Evolutionary conservation across 257 asterid species (phyloP), one percentile per base, ranked within the genome.

Genomic region (Solanum arcanum): DNA sequence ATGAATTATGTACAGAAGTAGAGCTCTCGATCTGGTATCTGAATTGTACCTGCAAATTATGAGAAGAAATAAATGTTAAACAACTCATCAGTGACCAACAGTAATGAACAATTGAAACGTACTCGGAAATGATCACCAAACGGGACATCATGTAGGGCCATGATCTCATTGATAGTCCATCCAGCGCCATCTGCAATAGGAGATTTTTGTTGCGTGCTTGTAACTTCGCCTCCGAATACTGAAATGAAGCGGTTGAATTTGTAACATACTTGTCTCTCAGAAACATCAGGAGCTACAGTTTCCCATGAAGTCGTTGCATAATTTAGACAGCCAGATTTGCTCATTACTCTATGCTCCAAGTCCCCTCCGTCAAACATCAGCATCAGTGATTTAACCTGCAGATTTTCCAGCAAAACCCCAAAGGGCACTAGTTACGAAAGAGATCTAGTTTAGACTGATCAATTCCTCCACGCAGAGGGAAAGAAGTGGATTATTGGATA

Each of bases 291-390:
- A 29, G 88, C 85, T 29, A 83, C 88, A 37, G 82, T 84, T 85
- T 92, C 96, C 99, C 98, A 96, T 12, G 93, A 13, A 49, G 95
- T 93, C 9, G 98, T 86, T 3, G 74, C 86, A 73, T 95, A 95
- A 91, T 93, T 92, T 88, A 93, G 94, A 86, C 98, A 95, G 12
- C 99, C 98, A 14, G 95, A 94, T 52, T 94, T 95, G 89, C 91
- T 91, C 98, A 96, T 95, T 41, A 95, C 94, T 89, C 89, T 91
- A 82, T 90, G 93, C 86, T 96, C 99, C 89, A 96, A 87, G 6
- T 94, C 95, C 86, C 94, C 98, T 49, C 99, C 99, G 6, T 92
- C 94, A 49, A 96, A 95, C 93, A 94, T 94, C 91, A 86, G 86
- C 97, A 93, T 92, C 88, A 96, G 87, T 47, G 94, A 92, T 86